phyloP scores from a whole-genome alignment of 768 basidiomycete genomes.

The Pleurotus platypus region DNA sequence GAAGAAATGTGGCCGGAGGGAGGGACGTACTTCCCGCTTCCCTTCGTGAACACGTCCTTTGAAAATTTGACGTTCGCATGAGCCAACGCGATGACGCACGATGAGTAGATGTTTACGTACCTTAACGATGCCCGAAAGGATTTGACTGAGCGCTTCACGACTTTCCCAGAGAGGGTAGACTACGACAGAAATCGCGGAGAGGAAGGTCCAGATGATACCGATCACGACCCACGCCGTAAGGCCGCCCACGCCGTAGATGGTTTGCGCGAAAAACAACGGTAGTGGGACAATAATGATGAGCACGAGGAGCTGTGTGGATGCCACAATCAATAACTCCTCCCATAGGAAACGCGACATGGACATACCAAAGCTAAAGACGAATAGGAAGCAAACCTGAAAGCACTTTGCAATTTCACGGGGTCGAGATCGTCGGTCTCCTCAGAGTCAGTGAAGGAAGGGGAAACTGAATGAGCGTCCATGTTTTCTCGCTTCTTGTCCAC shows the following conservation, averaged over 20 bases:
- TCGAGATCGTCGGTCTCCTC: conserved; percentile 60
- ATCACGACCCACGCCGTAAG: conserved; percentile 79
- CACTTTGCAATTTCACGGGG: conserved; percentile 59
- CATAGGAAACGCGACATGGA: conserved; percentile 7
- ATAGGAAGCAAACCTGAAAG: conserved; percentile 79
- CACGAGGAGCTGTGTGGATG: conserved; percentile 42
- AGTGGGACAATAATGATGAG: conserved; percentile 77
- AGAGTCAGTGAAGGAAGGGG: conserved; percentile 30
- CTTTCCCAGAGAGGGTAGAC: conserved; percentile 88
- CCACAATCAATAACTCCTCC: not conserved
- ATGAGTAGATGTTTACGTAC: conserved; percentile 24
- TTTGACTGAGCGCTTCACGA: conserved; percentile 56
- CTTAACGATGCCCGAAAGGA: conserved; percentile 61
- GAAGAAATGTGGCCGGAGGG: too few relatives aligned
- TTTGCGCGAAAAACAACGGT: conserved; percentile 81
- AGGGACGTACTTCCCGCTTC: too few relatives aligned
- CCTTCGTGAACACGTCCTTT: too few relatives aligned
- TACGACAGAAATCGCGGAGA: conserved; percentile 71
- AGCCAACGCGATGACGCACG: too few relatives aligned
- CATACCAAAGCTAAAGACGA: conserved; percentile 65
- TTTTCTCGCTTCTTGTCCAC: conserved; percentile 36
- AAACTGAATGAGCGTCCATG: conserved; percentile 18
- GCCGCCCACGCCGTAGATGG: conserved; percentile 61
- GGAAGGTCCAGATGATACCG: conserved; percentile 83
- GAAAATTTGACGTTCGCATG: too few relatives aligned